Base-by-base conservation (phyloP, 75 land plant genomes). In the Larix kaempferi region DNA sequence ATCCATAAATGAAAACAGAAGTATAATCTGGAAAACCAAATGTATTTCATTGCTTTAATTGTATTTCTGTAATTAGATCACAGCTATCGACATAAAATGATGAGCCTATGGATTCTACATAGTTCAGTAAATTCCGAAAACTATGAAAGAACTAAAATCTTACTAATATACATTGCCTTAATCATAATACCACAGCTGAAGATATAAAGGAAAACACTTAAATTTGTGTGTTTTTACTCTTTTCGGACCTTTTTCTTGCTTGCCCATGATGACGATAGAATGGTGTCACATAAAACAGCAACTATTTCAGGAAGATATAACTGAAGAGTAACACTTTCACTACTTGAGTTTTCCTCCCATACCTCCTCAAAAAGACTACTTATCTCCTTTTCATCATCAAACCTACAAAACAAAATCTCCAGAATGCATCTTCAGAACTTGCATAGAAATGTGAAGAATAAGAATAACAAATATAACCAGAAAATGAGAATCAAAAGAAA, bases 351-450 rank as follows among this genome's bases (percentile, higher is more conserved):
- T 52, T 97, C 95, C 80, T 97, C 99, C 99, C 99, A 97, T 39
- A 94, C 74, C 77, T 97, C 99, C 64, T 94, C 95, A 82, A 89
- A 97, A 25, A 89, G 74, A 55, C 76, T 77, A 59, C 87, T 86
- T 10, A 94, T 84, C 66, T 85, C 82, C 74, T 97, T 91, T 76
- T 97, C 98, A 83, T 94, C 98, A n/a, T 94, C 95, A 87, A 97
- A 97, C 64, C 98, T 95, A 85, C 80, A 84, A 59, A 59, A n/a
- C 60, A 59, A 3, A 59, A 19, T 59, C 21, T 3, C 61, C 21
- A 17, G 8, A 44, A 44, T 44, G 6, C 49, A 44, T 44, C 6
- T 5, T 44, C 8, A 44, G 49, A 7, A 44, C 49, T 0, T 6
- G 49, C 6, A 7, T 6, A 44, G 49, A 44, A 44, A 44, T 44